Conservation (phyloP, 768 basidiomycete species). For the Tubosaeta sp. region DNA sequence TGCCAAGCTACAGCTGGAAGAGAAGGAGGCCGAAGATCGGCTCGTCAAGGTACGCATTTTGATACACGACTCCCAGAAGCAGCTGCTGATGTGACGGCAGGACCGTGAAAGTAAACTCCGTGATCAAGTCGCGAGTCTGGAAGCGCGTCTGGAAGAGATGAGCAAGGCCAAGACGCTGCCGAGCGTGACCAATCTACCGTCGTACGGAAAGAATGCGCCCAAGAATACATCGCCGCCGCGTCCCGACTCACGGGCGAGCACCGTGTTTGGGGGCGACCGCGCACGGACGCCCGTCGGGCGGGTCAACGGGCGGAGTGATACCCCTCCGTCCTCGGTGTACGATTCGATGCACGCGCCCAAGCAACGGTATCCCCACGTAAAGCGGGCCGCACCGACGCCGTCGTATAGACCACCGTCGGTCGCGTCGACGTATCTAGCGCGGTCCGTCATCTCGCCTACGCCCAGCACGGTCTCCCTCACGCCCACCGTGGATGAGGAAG, state of each 20-base stretch:
- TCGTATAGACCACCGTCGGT: conserved; percentile 35
- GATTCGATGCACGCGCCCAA: conserved; percentile 64
- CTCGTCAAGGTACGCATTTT: conserved; percentile 50
- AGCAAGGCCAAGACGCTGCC: conserved; percentile 39
- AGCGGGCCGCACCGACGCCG: conserved; percentile 19
- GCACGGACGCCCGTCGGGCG: conserved; percentile 49
- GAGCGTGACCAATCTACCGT: conserved; percentile 31
- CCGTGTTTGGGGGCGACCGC: conserved; percentile 48
- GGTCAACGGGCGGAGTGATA: conserved; percentile 38
- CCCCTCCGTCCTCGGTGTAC: conserved; percentile 63
- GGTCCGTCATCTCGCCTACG: conserved; percentile 60
- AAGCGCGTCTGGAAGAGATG: conserved; percentile 60
- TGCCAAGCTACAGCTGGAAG: conserved; percentile 68
- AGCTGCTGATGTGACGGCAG: conserved; percentile 33
- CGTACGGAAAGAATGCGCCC: conserved; percentile 36
- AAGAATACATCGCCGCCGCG: conserved; percentile 47
- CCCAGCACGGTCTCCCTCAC: conserved; percentile 70
- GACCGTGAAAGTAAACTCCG: conserved; percentile 67
- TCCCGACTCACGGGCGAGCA: conserved; percentile 75
- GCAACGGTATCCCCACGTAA: conserved; percentile 13
- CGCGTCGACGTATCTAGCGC: conserved; percentile 45
- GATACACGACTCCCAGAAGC: not conserved
- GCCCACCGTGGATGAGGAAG: conserved; percentile 67
- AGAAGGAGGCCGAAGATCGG: conserved; percentile 67
- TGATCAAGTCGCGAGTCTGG: conserved; percentile 61